Percentiles rank a stretch among this genome's conserved stretches.
Conservation (phyloP, 345 rosid genomes). For the Euphorbia pulcherrima region DNA sequence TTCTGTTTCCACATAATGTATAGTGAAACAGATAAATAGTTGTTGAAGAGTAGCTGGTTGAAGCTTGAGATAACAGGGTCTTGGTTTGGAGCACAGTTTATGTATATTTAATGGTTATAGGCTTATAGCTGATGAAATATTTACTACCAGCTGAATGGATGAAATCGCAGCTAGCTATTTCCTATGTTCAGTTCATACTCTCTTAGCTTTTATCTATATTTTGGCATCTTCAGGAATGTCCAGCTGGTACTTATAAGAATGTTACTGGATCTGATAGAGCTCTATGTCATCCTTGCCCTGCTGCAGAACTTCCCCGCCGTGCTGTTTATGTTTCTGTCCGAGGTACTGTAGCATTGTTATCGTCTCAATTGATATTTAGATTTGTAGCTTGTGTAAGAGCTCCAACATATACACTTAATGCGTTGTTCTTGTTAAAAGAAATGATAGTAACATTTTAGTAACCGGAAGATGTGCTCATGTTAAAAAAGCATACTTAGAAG, state of each 20-base stretch:
- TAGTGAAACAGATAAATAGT: neutral
- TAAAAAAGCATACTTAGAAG: neutral
- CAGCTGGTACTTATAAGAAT: conserved; percentile 85
- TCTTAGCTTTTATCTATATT: conserved; percentile 3
- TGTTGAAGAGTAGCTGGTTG: neutral
- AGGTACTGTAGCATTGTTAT: conserved; percentile 41
- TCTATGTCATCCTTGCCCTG: conserved; percentile 79
- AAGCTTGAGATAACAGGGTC: neutral
- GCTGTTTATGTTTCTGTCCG: conserved; percentile 68
- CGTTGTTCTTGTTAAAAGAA: neutral
- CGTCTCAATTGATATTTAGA: neutral
- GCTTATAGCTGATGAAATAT: neutral
- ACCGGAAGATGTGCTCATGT: neutral
- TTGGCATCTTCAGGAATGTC: conserved; percentile 75
- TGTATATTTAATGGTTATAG: neutral
- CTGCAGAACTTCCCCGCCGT: conserved; percentile 78
- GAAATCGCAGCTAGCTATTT: neutral
- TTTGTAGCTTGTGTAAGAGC: neutral
- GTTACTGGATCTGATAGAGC: conserved; percentile 73
- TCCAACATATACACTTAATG: neutral
- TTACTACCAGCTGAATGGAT: neutral
- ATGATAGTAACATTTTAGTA: neutral
- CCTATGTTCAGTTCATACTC: neutral
- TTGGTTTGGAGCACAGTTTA: neutral
- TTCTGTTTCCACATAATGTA: too few species aligned